Conservation (phyloP, 495 filamentous ascomycete genomes). For the Aspergillus incahuasiensis region DNA sequence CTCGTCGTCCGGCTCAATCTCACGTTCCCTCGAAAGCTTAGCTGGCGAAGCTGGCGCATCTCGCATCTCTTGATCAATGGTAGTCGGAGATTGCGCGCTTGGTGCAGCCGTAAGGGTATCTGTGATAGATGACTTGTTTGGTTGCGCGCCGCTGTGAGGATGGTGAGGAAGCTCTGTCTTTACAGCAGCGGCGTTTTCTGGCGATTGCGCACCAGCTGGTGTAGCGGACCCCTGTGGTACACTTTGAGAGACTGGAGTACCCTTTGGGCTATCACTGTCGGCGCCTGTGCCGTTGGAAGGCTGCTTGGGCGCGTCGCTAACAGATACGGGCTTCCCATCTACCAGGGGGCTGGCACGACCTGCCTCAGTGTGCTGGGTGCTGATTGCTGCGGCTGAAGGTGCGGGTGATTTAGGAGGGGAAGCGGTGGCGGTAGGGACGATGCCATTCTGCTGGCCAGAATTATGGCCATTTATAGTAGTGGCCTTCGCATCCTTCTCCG, state of each 20-base stretch:
- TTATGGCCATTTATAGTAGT: slow-evolving; percentile 31
- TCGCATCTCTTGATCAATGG: slow-evolving; percentile 38
- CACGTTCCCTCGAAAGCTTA: slow-evolving; percentile 66
- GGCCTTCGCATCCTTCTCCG: slow-evolving; percentile 11
- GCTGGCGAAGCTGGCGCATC: slow-evolving; percentile 38
- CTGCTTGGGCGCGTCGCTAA: background rate
- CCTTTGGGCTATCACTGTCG: slow-evolving; percentile 18
- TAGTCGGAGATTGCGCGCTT: slow-evolving; percentile 17
- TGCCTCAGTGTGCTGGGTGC: slow-evolving; percentile 11
- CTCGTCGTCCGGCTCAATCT: slow-evolving; percentile 64
- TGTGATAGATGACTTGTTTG: slow-evolving; percentile 2
- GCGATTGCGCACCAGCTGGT: slow-evolving; percentile 8
- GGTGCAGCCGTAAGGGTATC: slow-evolving; percentile 6
- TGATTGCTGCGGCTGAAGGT: slow-evolving; percentile 10
- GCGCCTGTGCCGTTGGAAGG: slow-evolving; percentile 4
- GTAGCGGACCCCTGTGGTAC: slow-evolving; percentile 5
- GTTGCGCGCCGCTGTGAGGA: slow-evolving; percentile 18
- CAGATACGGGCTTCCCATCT: slow-evolving; percentile 5
- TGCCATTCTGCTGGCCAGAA: slow-evolving; percentile 26
- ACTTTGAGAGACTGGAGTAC: slow-evolving; percentile 16
- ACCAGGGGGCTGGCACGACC: slow-evolving; percentile 12
- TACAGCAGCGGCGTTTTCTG: slow-evolving; percentile 10
- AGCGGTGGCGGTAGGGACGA: slow-evolving; percentile 23
- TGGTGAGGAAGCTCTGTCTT: slow-evolving; percentile 38
- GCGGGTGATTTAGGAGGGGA: slow-evolving; percentile 36